Conservation (phyloP, 768 basidiomycete species). For the Suillus weaverae region DNA sequence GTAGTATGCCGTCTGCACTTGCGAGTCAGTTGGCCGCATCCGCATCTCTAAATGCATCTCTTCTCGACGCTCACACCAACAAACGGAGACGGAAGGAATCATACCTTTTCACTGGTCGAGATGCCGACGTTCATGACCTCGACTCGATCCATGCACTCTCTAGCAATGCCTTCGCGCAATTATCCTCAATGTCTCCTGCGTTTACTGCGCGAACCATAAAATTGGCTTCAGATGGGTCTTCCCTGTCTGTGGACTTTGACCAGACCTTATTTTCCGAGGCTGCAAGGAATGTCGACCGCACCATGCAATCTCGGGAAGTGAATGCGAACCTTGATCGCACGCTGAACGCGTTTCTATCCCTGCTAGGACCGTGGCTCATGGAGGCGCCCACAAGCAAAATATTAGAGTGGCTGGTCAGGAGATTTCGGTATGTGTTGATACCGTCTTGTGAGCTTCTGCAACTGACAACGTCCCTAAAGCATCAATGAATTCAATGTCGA, state of each 20-base stretch:
- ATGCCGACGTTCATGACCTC: constrained; percentile 84
- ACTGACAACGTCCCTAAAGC: constrained; percentile 40
- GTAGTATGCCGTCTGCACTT: constrained; percentile 64
- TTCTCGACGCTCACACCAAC: constrained; percentile 65
- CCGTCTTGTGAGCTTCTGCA: background rate
- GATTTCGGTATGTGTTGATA: constrained; percentile 69
- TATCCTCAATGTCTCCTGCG: constrained; percentile 58
- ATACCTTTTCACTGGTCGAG: constrained; percentile 83
- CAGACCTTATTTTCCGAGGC: constrained; percentile 77
- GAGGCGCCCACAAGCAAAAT: constrained; percentile 80
- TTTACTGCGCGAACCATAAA: constrained; percentile 33
- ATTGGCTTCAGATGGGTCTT: constrained; percentile 18
- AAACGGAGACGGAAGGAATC: constrained; percentile 66
- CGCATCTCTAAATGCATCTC: constrained; percentile 73
- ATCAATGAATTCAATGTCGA: constrained; percentile 93
- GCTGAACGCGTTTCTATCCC: constrained; percentile 61
- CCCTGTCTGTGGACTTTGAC: constrained; percentile 49
- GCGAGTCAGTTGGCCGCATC: constrained; percentile 78
- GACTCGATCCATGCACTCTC: constrained; percentile 83
- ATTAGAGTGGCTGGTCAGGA: constrained; percentile 91
- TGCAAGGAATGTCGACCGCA: constrained; percentile 75
- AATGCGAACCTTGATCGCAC: constrained; percentile 60
- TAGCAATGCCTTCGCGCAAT: constrained; percentile 73
- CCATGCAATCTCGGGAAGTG: constrained; percentile 64
- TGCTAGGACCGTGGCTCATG: constrained; percentile 80